These are phyloP conservation scores for Aspergillus amoenus DNA, from an alignment of 2,329 filamentous ascomycete genomes.

Conservation along the genomic window DNA sequence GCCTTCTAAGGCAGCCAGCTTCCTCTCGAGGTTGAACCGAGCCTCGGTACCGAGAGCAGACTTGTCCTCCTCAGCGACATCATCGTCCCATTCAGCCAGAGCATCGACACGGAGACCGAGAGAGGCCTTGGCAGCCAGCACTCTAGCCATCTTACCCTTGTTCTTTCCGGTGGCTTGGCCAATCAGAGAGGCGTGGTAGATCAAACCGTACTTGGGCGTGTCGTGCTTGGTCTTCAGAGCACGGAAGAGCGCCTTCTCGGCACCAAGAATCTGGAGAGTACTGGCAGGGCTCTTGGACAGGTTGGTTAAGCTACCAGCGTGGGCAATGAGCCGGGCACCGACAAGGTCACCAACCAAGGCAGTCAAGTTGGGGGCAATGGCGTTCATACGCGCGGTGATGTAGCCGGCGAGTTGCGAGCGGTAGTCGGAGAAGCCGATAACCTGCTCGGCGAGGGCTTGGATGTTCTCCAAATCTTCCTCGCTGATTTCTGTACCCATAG, in stretches of 20 bases:
- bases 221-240: slow-evolving; percentile 99
- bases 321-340: slow-evolving; percentile 89
- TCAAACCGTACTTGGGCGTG: slow-evolving; percentile 95
- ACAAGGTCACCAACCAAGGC: slow-evolving; percentile 90
- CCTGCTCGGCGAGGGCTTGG: slow-evolving; percentile 85
- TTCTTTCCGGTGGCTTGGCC: slow-evolving; percentile 97
- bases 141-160: slow-evolving; percentile 98
- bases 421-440: slow-evolving; percentile 88
- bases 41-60: slow-evolving; percentile 70
- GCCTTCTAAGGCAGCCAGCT: slow-evolving; percentile 69
- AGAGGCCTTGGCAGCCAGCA: slow-evolving; percentile 89
- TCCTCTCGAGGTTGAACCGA: slow-evolving; percentile 50
- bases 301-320: slow-evolving; percentile 90
- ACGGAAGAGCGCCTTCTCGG: slow-evolving; percentile 97
- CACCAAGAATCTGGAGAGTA: slow-evolving; percentile 96
- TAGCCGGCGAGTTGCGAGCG: slow-evolving; percentile 84
- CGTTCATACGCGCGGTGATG: slow-evolving; percentile 89
- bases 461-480: slow-evolving; percentile 92
- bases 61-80: slow-evolving; percentile 86
- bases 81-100: slow-evolving; percentile 73
- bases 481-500: slow-evolving; percentile 97
- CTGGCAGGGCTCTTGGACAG: slow-evolving; percentile 92
- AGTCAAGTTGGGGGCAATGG: slow-evolving; percentile 93
- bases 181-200: slow-evolving; percentile 89
- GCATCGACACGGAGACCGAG: slow-evolving; percentile 92